phyloP scores from a whole-genome alignment of 176 grass and related monocot species.

The Rhipidocladum racemiflorum region DNA sequence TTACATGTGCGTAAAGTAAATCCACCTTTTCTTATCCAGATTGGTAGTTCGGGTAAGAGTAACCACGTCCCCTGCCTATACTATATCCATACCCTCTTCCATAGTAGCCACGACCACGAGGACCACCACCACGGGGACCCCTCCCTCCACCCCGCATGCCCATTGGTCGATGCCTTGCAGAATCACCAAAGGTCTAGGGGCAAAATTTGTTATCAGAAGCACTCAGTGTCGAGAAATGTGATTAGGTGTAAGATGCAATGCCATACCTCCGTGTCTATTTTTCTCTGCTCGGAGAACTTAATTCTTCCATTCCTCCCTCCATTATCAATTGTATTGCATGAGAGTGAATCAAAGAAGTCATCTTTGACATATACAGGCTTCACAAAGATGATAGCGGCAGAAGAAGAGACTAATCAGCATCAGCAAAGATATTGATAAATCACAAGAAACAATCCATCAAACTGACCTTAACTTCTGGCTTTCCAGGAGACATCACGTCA shows the following conservation, averaged over 20 bases:
- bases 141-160: conserved; percentile 61
- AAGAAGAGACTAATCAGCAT: conserved; percentile 27
- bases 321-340: conserved; percentile 70
- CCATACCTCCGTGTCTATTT: conserved; percentile 84
- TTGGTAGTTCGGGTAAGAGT: conserved; percentile 39
- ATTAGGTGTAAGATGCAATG: not conserved
- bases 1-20: not conserved
- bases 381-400: conserved; percentile 3
- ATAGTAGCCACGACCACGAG: conserved; percentile 50
- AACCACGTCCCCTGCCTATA: conserved; percentile 39
- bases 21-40: not conserved
- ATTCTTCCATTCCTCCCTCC: conserved; percentile 63
- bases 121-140: conserved; percentile 49
- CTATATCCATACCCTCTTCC: conserved; percentile 62
- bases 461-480: conserved; percentile 42
- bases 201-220: conserved; percentile 17
- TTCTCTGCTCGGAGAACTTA: conserved; percentile 80
- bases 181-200: conserved; percentile 81
- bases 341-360: conserved; percentile 95
- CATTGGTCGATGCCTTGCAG: conserved; percentile 62
- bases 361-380: conserved; percentile 92
- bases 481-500: conserved; percentile 49
- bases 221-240: not conserved
- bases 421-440: conserved; percentile 9
- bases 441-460: not conserved